Evolutionary conservation across 2,329 filamentous ascomycete genomes (phyloP).

Genomic region (Macroventuria anomochaeta): DNA sequence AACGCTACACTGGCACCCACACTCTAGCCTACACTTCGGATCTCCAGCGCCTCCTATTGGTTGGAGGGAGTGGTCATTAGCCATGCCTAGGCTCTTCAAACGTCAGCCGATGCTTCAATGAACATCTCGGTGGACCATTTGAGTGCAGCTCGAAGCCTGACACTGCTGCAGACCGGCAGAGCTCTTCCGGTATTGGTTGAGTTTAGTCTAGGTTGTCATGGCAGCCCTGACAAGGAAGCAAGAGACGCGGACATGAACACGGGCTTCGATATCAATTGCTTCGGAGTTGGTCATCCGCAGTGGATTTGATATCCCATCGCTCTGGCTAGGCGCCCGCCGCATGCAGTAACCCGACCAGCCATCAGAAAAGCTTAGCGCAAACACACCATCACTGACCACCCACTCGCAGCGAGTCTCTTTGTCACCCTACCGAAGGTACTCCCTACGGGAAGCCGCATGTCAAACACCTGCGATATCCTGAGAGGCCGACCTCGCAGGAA

Average conservation of each 20-base stretch:
- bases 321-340: neutral
- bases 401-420: neutral
- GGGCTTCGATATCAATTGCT: neutral
- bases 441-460: conserved; percentile 1
- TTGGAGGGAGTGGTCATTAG: neutral
- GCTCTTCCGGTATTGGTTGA: neutral
- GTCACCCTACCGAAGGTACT: too few relatives aligned
- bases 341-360: neutral
- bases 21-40: neutral
- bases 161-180: neutral
- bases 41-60: conserved; percentile 2
- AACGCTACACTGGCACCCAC: neutral
- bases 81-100: neutral
- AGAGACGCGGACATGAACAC: neutral
- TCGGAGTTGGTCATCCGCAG: neutral
- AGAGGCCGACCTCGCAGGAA: too few relatives aligned
- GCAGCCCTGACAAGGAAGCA: neutral
- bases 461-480: conserved; percentile 1
- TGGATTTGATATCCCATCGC: neutral
- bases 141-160: neutral
- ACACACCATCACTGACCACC: neutral
- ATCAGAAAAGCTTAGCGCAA: conserved; percentile 4
- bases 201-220: neutral
- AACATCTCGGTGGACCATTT: neutral
- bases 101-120: neutral